These are phyloP conservation scores for Tricholoma sp. DNA, from an alignment of 768 basidiomycete species.

Conservation along the genomic window DNA sequence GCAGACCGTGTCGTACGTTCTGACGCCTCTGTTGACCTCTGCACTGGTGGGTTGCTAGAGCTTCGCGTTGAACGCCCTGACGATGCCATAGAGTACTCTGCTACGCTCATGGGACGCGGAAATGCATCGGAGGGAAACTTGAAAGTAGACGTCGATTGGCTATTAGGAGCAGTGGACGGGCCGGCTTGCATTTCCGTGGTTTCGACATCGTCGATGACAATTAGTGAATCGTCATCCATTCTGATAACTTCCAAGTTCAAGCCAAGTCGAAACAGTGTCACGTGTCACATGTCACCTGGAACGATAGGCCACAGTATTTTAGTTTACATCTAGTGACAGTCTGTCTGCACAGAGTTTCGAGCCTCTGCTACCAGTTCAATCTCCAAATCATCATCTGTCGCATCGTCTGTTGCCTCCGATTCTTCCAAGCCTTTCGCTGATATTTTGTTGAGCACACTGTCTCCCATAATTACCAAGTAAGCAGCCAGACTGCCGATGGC, in stretches of 20 bases:
- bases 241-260: too few relatives aligned
- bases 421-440: neutral
- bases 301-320: too few relatives aligned
- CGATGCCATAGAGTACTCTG: constrained; percentile 19
- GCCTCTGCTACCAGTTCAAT: neutral
- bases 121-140: constrained; percentile 2
- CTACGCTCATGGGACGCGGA: constrained; percentile 18
- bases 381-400: neutral
- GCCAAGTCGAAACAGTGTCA: too few relatives aligned
- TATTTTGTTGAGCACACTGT: constrained; percentile 4
- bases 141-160: constrained; percentile 9
- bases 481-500: constrained; percentile 37
- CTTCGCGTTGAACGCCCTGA: constrained; percentile 30
- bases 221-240: constrained; percentile 55
- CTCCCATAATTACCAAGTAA: constrained; percentile 27
- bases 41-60: constrained; percentile 22
- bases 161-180: constrained; percentile 25
- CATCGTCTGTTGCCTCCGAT: constrained; percentile 6
- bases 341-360: too few relatives aligned
- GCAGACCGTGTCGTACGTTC: constrained; percentile 61
- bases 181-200: constrained; percentile 27
- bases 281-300: too few relatives aligned
- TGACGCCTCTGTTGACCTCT: constrained; percentile 21
- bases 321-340: too few relatives aligned
- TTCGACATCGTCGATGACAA: constrained; percentile 57